These are phyloP conservation scores for Penicilliopsis zonata DNA, from an alignment of 495 filamentous ascomycete genomes.

Conservation along the genomic window DNA sequence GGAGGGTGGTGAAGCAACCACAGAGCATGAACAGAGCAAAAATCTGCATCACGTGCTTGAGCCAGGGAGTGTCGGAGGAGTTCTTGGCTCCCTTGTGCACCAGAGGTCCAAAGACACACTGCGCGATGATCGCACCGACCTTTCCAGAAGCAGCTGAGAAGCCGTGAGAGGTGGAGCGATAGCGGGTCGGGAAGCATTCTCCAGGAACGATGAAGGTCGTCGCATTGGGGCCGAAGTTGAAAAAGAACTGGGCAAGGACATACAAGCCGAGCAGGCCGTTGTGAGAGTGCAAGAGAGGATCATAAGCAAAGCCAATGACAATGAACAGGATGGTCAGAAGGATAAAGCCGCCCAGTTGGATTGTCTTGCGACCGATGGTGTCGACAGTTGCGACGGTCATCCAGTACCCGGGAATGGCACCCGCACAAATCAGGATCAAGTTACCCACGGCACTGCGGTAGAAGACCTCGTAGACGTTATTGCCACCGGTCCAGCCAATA, in stretches of 20 bases:
- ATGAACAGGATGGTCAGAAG: slow-evolving; percentile 67
- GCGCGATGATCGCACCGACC: slow-evolving; percentile 53
- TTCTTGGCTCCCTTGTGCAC: slow-evolving; percentile 24
- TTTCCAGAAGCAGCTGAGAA: slow-evolving; percentile 77
- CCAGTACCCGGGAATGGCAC: slow-evolving; percentile 72
- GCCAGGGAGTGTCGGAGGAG: slow-evolving; percentile 43
- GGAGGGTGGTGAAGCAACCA: slow-evolving; percentile 49
- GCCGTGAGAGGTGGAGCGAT: slow-evolving; percentile 74
- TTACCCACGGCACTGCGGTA: slow-evolving; percentile 64
- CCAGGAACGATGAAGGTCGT: slow-evolving; percentile 88
- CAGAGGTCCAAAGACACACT: slow-evolving; percentile 39
- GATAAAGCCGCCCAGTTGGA: slow-evolving; percentile 65
- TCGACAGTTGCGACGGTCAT: slow-evolving; percentile 58
- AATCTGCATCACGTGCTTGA: slow-evolving; percentile 72
- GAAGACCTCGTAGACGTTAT: slow-evolving; percentile 48
- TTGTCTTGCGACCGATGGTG: slow-evolving; percentile 63
- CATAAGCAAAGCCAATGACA: slow-evolving; percentile 59
- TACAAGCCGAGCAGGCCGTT: slow-evolving; percentile 58
- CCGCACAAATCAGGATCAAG: slow-evolving; percentile 61
- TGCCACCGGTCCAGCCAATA: slow-evolving; percentile 53
- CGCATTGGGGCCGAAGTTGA: slow-evolving; percentile 78
- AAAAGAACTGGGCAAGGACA: slow-evolving; percentile 75
- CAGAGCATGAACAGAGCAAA: slow-evolving; percentile 71
- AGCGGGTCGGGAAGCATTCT: slow-evolving; percentile 82
- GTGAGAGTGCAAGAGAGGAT: slow-evolving; percentile 27